These are phyloP conservation scores for Onygenales sp. DNA, from an alignment of 2,329 filamentous ascomycete genomes.

Conservation along the genomic window DNA sequence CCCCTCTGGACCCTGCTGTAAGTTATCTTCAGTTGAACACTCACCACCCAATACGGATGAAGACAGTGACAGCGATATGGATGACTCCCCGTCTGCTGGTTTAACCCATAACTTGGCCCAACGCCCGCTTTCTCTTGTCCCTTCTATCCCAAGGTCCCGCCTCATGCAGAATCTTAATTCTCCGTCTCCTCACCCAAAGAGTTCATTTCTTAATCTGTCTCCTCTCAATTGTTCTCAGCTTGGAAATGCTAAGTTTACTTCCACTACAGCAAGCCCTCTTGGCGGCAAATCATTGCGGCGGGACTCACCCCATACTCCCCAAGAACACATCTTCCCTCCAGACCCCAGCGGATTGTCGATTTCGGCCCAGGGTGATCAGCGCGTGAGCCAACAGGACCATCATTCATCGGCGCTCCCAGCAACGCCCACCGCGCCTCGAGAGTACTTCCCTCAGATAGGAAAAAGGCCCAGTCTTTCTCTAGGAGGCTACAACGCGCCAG, in stretches of 20 bases:
- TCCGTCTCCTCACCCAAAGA: constrained; percentile 32
- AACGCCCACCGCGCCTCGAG: constrained; percentile 65
- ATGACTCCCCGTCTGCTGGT: constrained; percentile 22
- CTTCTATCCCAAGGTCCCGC: constrained; percentile 29
- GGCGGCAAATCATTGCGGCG: constrained; percentile 43
- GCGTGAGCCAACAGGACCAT: constrained; percentile 29
- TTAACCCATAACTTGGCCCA: constrained; percentile 23
- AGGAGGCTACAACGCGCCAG: constrained; percentile 58
- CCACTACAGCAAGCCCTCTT: constrained; percentile 52
- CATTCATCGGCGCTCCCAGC: constrained; percentile 53
- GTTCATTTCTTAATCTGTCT: constrained; percentile 18
- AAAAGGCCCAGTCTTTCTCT: constrained; percentile 59
- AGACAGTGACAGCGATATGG: constrained; percentile 24
- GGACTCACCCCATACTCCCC: constrained; percentile 66
- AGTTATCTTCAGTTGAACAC: constrained; percentile 23
- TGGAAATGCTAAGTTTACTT: constrained; percentile 45
- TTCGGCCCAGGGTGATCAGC: constrained; percentile 49
- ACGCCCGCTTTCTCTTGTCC: constrained; percentile 20
- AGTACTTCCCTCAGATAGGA: constrained; percentile 48
- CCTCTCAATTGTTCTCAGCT: constrained; percentile 14
- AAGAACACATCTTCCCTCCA: constrained; percentile 61
- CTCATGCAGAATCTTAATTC: constrained; percentile 30
- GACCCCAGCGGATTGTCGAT: constrained; percentile 80
- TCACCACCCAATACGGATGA: constrained; percentile 18
- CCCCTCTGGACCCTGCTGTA: constrained; percentile 25